Evolutionary conservation across 2,329 filamentous ascomycete species (phyloP), one percentile per base, ranked within the genome.

Genomic region (Aspergillus floridensis): DNA sequence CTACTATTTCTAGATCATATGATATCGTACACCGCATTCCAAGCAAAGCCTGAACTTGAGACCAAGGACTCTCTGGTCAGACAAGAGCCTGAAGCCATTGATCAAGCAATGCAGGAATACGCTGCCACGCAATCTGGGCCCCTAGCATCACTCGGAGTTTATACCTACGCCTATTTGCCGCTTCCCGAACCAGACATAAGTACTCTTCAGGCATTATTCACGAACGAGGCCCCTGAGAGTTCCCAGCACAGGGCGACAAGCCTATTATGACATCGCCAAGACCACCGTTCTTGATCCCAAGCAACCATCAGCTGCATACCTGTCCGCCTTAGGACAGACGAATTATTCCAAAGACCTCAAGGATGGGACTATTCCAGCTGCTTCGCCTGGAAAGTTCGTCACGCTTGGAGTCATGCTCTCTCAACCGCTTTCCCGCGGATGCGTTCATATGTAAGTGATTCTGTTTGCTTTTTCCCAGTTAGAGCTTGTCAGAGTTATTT

Each of bases 401-500:
- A 58, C 56, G 56, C 56, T 58, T 49, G 56, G 56, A 49, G 56
- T 58, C 24, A 58, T 58, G 56, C 56, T 58, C 41, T 58, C 56
- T 49, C 56, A 58, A 32, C 56, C 56, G 31, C 50, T 58, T 53
- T 58, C 56, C 41, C 56, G 56, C 41, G 56, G 56, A 48, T 54
- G 56, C 41, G 56, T 58, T 53, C 41, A 49, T 14, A 58, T 58
- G 56, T 58, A n/a, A 58, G 56, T 58, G 31, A 38, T 50, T 4
- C 14, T 58, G 31, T 44, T 56, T 49, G 29, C 26, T 38, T 24
- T 11, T 44, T 50, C 5, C 54, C 46, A 21, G 53, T n/a, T 56
- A 26, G 29, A 49, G 41, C 16, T 56, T 38, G 21, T 21, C 44
- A 32, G 44, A 49, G 53, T 19, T 1, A 31, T n/a, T 48, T 26